Evolutionary conservation across 306 rosid genomes (phyloP), one percentile per base, ranked within the genome.

Genomic region (Vigna mungo): DNA sequence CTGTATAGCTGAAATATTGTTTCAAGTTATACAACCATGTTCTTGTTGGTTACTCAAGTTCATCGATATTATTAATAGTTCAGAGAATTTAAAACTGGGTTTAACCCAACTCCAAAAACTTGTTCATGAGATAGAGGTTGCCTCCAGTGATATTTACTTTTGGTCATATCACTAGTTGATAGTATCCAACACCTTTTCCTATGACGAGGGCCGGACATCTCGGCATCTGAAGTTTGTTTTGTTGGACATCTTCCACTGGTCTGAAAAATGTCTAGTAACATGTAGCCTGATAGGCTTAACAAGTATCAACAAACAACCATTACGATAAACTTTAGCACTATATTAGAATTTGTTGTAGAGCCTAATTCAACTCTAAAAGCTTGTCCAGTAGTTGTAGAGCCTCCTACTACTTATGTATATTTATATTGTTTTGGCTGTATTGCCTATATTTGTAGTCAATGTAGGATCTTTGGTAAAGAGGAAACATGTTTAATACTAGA

Each of bases 1-100:
- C 58, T 52, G 12, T 17, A 7, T 17, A 8, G 23, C 12, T 52
- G 64, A 58, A 58, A 25, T 37, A 13, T 58, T 58, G 37, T 58
- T 58, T n/a, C 36, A 12, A 25, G n/a, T 5, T 58, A 12, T 25
- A 58, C 36, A 58, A 7, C 8, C 20, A 52, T 64, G 56, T 41
- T 53, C 13, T 52, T 18, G 59, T 54, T 67, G 68, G 17, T 67
- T 21, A 17, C 47, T 52, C 41, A 23, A 52, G 65, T 65, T 46
- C 11, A 37, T 37, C 30, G 25, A 56, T 39, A 52, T 5, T 47
- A 7, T 3, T 73, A 48, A 13, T 48, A 48, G 3, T 48, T 14
- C 7, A 15, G 1, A 48, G 17, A 16, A 16, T 49, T 11, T 44
- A 44, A 44, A 44, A 11, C 11, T 12, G 49, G 15, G 15, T 44